Percentiles rank a stretch among this genome's conserved stretches.
phyloP scores from a whole-genome alignment of 805 yeast genomes.

The Myxozyma sirexii region DNA sequence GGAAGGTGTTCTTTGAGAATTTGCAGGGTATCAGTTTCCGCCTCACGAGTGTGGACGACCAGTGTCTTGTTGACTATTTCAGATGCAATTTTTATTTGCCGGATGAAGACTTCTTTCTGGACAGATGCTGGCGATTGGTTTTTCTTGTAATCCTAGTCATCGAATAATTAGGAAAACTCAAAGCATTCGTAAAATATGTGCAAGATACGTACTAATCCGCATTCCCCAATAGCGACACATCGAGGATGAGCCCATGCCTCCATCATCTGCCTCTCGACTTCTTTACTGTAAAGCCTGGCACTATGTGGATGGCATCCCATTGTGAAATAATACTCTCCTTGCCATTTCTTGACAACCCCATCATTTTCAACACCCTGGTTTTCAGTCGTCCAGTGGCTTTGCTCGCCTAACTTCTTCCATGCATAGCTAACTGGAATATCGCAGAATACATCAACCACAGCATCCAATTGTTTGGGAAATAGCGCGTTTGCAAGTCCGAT shows the following conservation, averaged over 20 bases:
- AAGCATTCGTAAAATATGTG: too few species aligned
- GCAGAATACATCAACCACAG: conserved; percentile 28
- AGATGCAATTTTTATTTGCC: conserved; percentile 24
- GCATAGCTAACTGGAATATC: conserved; percentile 23
- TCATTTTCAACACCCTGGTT: neutral
- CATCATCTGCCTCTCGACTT: conserved; percentile 23
- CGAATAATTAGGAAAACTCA: neutral
- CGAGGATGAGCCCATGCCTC: conserved; percentile 21
- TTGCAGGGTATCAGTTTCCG: conserved; percentile 23
- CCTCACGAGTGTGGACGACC: conserved; percentile 31
- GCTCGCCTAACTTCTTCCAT: conserved; percentile 13
- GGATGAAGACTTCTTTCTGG: conserved; percentile 19
- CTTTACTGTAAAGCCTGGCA: conserved; percentile 8
- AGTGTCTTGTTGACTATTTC: conserved; percentile 12
- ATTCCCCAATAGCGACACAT: conserved; percentile 31
- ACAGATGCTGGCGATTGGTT: conserved; percentile 16
- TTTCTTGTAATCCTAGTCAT: conserved; percentile 25
- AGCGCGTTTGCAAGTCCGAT: conserved; percentile 12
- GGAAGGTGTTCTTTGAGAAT: conserved; percentile 20
- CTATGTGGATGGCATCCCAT: conserved; percentile 32
- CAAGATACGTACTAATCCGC: conserved; percentile 28
- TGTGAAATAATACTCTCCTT: conserved; percentile 26
- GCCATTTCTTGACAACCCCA: conserved; percentile 4
- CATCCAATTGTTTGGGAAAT: conserved; percentile 19
- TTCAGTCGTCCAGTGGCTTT: conserved; percentile 1